Conservation (phyloP, 2,329 filamentous ascomycete species). For the Plenodomus biglobosus region DNA sequence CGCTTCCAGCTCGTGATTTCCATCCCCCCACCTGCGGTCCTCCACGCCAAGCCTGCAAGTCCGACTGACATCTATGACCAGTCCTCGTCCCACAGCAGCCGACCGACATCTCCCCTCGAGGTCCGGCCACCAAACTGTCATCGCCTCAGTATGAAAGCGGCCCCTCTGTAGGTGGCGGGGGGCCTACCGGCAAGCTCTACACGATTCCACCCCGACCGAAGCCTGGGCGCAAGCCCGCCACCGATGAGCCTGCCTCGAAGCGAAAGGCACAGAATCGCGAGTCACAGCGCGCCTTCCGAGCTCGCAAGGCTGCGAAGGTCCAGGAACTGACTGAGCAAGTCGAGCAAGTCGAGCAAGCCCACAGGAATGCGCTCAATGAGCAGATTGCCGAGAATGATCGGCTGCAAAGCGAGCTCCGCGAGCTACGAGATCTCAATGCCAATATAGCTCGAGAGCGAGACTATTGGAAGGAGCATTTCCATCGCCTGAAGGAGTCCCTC, state of each 20-base stretch:
- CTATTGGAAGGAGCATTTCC: conserved; percentile 14
- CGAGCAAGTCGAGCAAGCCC: conserved; percentile 34
- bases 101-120: conserved; percentile 8
- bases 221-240: conserved; percentile 90
- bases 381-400: conserved; percentile 15
- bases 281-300: conserved; percentile 86
- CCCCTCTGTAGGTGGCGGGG: conserved; percentile 38
- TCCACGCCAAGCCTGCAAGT: conserved; percentile 1
- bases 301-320: conserved; percentile 81
- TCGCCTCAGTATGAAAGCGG: conserved; percentile 19
- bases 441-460: conserved; percentile 8
- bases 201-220: conserved; percentile 49
- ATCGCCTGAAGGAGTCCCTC: conserved; percentile 4
- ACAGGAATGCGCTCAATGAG: conserved; percentile 16
- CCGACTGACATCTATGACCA: conserved; percentile 13
- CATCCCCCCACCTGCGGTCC: not conserved
- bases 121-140: conserved; percentile 29
- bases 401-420: conserved; percentile 1
- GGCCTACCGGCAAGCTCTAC: conserved; percentile 44
- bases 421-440: conserved; percentile 5
- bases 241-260: conserved; percentile 89
- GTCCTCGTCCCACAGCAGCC: conserved; percentile 12
- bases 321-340: conserved; percentile 59
- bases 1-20: not conserved
- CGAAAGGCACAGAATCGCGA: conserved; percentile 92